These are phyloP conservation scores for Strobilomyces confusus DNA, from an alignment of 768 basidiomycete species.

Conservation along the genomic window DNA sequence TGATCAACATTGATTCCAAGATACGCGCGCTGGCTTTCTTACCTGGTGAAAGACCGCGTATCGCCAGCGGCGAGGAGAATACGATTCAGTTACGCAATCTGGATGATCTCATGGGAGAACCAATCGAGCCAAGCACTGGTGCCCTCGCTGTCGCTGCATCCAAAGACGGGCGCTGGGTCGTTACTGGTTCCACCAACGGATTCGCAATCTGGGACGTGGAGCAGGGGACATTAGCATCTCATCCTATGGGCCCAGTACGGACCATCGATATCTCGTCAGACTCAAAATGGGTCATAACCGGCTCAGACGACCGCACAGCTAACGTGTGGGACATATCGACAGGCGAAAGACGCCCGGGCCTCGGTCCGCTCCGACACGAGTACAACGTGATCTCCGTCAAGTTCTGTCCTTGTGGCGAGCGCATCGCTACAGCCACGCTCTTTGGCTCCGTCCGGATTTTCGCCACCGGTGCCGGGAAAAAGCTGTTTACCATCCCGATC, in stretches of 20 bases:
- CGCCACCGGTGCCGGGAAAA: slow-evolving; percentile 4
- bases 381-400: slow-evolving; percentile 18
- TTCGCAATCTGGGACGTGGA: slow-evolving; percentile 11
- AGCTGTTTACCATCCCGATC: slow-evolving; percentile 15
- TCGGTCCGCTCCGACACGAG: slow-evolving; percentile 11
- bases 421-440: slow-evolving; percentile 18
- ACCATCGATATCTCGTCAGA: slow-evolving; percentile 17
- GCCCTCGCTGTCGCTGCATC: slow-evolving; percentile 11
- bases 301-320: slow-evolving; percentile 11
- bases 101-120: slow-evolving; percentile 8
- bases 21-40: slow-evolving; percentile 13
- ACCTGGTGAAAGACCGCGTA: not conserved
- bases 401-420: slow-evolving; percentile 17
- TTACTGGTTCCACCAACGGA: slow-evolving; percentile 8
- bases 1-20: slow-evolving; percentile 5
- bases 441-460: slow-evolving; percentile 18
- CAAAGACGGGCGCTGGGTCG: slow-evolving; percentile 6
- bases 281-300: slow-evolving; percentile 17
- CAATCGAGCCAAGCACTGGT: not conserved
- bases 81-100: slow-evolving; percentile 7
- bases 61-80: slow-evolving; percentile 13
- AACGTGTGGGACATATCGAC: slow-evolving; percentile 17
- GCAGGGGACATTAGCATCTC: not conserved
- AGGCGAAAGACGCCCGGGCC: not conserved
- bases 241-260: slow-evolving; percentile 7